These are phyloP conservation scores for Colletotrichum australisinense DNA, from an alignment of 2,329 filamentous ascomycete species.

Conservation along the genomic window DNA sequence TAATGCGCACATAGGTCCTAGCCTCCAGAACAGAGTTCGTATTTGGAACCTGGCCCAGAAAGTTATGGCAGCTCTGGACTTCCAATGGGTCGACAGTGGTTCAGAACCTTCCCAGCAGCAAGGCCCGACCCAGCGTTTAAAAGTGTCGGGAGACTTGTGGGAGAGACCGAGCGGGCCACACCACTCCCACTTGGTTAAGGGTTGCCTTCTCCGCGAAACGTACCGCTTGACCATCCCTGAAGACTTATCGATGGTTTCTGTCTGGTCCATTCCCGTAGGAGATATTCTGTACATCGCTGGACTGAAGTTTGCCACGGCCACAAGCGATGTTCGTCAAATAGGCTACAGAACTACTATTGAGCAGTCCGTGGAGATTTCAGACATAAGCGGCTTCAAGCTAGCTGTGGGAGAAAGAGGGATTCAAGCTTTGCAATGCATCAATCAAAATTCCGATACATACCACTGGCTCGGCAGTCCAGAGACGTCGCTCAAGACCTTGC, in stretches of 20 bases:
- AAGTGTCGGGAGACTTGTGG: background rate
- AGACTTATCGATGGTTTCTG: background rate
- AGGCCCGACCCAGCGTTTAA: background rate
- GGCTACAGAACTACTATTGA: background rate
- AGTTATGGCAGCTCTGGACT: background rate
- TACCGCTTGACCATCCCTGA: background rate
- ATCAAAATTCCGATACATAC: background rate
- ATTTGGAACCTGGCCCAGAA: background rate
- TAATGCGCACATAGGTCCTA: background rate
- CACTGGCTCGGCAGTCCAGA: background rate
- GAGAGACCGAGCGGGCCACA: background rate
- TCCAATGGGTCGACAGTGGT: background rate
- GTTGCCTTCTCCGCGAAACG: background rate
- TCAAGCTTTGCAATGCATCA: background rate
- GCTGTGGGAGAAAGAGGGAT: background rate
- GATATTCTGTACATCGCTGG: background rate
- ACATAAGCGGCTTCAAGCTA: background rate
- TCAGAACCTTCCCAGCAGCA: background rate
- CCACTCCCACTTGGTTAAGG: background rate
- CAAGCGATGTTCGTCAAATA: background rate
- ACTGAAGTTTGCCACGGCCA: background rate
- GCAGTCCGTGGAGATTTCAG: background rate
- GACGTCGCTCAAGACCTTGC: background rate
- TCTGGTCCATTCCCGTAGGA: background rate
- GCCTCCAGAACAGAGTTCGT: background rate